Percentiles rank a stretch among this genome's conserved stretches.
These are phyloP conservation scores for Cenchrus purpureus DNA, from an alignment of 176 grass and related monocot genomes.

Conservation along the genomic window DNA sequence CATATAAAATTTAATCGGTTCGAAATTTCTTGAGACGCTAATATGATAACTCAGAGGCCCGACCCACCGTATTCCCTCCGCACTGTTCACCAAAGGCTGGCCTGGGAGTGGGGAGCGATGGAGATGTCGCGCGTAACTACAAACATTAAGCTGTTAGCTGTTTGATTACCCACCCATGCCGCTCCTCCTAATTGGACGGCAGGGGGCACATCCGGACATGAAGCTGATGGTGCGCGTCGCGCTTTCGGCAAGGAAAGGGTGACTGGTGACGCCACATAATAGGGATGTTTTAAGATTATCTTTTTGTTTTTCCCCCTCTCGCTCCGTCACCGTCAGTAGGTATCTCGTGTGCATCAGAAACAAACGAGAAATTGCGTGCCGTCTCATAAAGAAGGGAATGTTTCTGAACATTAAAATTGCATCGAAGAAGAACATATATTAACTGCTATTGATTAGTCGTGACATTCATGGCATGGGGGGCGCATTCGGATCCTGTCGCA, in stretches of 20 bases:
- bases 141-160: neutral
- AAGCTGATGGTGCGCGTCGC: conserved; percentile 19
- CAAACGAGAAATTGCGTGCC: neutral
- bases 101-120: neutral
- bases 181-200: neutral
- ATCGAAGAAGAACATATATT: no score
- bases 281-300: neutral
- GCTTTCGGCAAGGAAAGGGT: conserved; percentile 40
- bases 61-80: conserved; percentile 32
- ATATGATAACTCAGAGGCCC: neutral
- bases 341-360: neutral
- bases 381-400: neutral
- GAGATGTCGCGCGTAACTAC: conserved; percentile 32
- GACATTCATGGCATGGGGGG: neutral
- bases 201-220: neutral
- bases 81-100: conserved; percentile 21
- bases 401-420: neutral
- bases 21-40: no score
- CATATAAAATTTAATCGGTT: no score
- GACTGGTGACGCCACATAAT: conserved; percentile 5
- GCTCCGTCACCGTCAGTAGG: neutral
- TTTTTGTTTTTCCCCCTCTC: neutral
- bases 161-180: neutral
- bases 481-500: conserved; percentile 24
- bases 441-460: neutral